Evolutionary conservation across 768 basidiomycete genomes (phyloP), one percentile per base, ranked within the genome.

Genomic region (Boletus vinaceobasis): DNA sequence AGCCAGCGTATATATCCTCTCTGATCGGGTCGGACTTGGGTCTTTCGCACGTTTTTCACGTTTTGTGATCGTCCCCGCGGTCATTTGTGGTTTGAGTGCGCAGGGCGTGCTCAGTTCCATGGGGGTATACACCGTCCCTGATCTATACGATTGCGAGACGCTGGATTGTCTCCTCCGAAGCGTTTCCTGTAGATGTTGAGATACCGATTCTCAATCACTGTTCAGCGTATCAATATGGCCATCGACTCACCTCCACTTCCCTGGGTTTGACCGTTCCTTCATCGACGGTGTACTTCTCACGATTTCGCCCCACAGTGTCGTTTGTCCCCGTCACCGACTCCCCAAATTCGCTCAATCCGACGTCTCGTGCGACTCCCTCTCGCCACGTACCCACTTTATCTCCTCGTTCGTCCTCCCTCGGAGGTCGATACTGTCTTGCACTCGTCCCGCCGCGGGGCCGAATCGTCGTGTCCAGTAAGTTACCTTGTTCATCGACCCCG

Each of bases 321-420:
- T 57, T 65, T 26, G 47, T 61, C 39, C 19, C 57, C 43, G 44
- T 32, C 8, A 44, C 23, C 21, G 61, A 51, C 29, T 49, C 65
- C 39, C 68, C 69, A 29, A 62, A 61, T 26, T 70, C 70, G 37
- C 58, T 55, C 42, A 32, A 36, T 39, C n/a, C 51, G 23, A 50
- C 45, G 32, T 64, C 70, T 49, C 72, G 67, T 5, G 77, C 76
- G 0, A 81, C 79, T 42, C 79, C 77, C 60, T 84, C 79, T 33
- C 82, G 71, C 84, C 84, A 86, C 9, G 74, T 75, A 23, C 74
- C 77, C 50, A 86, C 78, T 44, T 79, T 81, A 6, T 59, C 58
- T 23, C 53, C 66, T 15, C 48, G 57, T 19, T 38, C 63, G 11
- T 48, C 52, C 53, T 59, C 55, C 66, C 58, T 52, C 59, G 32